Base-by-base conservation (phyloP, 805 yeast genomes). In the Yarrowia alimentaria region DNA sequence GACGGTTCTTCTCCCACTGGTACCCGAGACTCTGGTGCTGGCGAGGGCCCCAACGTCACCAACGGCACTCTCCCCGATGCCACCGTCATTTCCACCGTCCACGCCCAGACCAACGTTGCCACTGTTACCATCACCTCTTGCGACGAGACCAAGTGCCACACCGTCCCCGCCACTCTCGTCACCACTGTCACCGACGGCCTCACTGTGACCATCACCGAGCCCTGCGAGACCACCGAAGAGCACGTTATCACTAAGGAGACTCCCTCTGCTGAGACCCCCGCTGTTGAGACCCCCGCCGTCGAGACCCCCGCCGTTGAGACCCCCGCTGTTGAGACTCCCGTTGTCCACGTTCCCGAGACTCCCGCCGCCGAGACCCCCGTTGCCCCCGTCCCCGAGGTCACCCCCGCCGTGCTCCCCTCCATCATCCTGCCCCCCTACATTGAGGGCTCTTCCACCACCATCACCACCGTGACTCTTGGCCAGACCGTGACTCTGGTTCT, bases 211-310 rank as follows among this genome's bases (percentile, higher is more conserved):
- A 22, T 38, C 13, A 38, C 45, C 24, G 32, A 25, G 16, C 45
- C 45, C 24, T 38, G 45, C 32, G 45, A 38, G 32, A 38, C 45
- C 17, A 38, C 45, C 45, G 22, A n/a, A n/a, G n/a, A n/a, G n/a
- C n/a, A n/a, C n/a, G n/a, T n/a, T n/a, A n/a, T n/a, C n/a, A n/a
- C n/a, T n/a, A n/a, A 20, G 11, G 38, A 17, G 11, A 14, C 38
- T 12, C 6, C n/a, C 20, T 20, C 19, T 24, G 17, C 28, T 16
- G 28, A 10, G 17, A 26, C 40, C 19, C 11, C 28, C 5, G 24
- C 29, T 29, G 30, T n/a, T n/a, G n/a, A n/a, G n/a, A n/a, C 14
- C 11, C 14, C 30, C 21, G 4, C 9, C 18, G 11, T 13, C 14
- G 5, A 21, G 24, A 6, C n/a, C n/a, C n/a, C n/a, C n/a, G n/a